phyloP scores from a whole-genome alignment of 2,329 filamentous ascomycete genomes.

The Colletotrichum salicis region DNA sequence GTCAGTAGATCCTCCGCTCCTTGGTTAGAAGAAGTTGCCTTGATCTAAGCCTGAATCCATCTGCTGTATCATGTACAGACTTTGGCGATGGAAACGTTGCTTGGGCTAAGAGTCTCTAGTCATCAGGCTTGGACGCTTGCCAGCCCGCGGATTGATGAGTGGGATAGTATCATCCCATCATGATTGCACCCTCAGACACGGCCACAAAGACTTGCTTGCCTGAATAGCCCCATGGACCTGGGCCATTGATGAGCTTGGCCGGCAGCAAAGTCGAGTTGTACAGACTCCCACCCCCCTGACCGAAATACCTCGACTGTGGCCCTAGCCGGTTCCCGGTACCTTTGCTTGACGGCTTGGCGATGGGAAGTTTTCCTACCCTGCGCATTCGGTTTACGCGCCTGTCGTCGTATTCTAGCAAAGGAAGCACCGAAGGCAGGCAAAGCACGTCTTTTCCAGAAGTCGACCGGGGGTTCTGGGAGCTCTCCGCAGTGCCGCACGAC shows the following conservation, averaged over 20 bases:
- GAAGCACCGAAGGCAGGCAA: slow-evolving; percentile 19
- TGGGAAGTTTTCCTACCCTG: slow-evolving; percentile 14
- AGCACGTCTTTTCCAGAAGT: slow-evolving; percentile 38
- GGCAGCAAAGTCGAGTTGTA: slow-evolving; percentile 24
- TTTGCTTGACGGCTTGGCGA: slow-evolving; percentile 35
- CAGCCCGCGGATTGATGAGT: slow-evolving; percentile 13
- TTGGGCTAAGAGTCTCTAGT: neutral
- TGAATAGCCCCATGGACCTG: slow-evolving; percentile 31
- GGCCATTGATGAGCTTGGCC: slow-evolving; percentile 32
- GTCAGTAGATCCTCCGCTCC: slow-evolving; percentile 27
- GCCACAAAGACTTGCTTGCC: slow-evolving; percentile 30
- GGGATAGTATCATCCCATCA: slow-evolving; percentile 12
- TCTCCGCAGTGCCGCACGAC: slow-evolving; percentile 44
- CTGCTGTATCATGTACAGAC: slow-evolving; percentile 11
- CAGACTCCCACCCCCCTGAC: slow-evolving; percentile 17
- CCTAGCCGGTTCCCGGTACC: slow-evolving; percentile 9
- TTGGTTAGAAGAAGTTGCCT: slow-evolving; percentile 11
- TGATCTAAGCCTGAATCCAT: slow-evolving; percentile 6
- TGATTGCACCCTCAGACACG: slow-evolving; percentile 18
- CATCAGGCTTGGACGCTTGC: neutral
- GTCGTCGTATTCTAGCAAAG: slow-evolving; percentile 25
- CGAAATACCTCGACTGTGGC: slow-evolving; percentile 19
- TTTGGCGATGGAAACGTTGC: neutral
- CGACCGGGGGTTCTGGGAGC: slow-evolving; percentile 43
- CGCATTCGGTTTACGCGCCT: slow-evolving; percentile 21